Evolutionary conservation across 768 basidiomycete species (phyloP).

Genomic region (Lentinus tigrinus): DNA sequence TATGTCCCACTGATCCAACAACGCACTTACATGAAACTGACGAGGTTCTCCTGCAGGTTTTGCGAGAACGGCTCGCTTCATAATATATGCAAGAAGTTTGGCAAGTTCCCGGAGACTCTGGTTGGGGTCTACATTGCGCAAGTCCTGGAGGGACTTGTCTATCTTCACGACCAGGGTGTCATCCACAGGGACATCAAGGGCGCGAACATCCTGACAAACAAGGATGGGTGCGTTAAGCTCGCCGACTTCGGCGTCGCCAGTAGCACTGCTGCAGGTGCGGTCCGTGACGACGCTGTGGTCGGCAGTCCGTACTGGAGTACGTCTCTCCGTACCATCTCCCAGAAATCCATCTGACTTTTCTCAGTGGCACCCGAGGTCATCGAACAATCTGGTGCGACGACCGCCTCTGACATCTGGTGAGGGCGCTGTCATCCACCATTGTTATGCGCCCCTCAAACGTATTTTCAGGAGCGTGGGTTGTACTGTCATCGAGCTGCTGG

Average conservation of each 20-base stretch:
- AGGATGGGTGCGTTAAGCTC: constrained; percentile 97
- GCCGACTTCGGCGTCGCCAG: constrained; percentile 98
- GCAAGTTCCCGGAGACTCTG: constrained; percentile 96
- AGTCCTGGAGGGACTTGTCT: constrained; percentile 92
- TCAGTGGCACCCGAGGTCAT: constrained; percentile 98
- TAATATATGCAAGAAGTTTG: constrained; percentile 94
- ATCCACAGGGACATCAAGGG: constrained; percentile 99
- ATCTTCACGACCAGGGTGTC: constrained; percentile 98
- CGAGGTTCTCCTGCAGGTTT: constrained; percentile 49
- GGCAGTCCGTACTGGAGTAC: constrained; percentile 98
- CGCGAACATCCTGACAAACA: constrained; percentile 97
- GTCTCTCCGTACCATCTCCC: constrained; percentile 27
- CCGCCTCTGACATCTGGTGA: constrained; percentile 94
- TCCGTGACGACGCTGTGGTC: constrained; percentile 88
- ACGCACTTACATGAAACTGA: background rate
- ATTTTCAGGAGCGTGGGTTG: constrained; percentile 79
- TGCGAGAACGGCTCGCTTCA: constrained; percentile 98
- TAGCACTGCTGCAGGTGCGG: constrained; percentile 68
- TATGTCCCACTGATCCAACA: constrained; percentile 34
- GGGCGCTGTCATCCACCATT: constrained; percentile 18
- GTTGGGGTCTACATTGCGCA: constrained; percentile 97
- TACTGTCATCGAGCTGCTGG: constrained; percentile 93
- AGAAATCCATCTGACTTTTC: background rate
- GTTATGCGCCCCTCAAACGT: background rate
- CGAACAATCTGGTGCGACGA: constrained; percentile 95